These are phyloP conservation scores for Astrocystis sublimbata DNA, from an alignment of 495 filamentous ascomycete species.

Conservation along the genomic window DNA sequence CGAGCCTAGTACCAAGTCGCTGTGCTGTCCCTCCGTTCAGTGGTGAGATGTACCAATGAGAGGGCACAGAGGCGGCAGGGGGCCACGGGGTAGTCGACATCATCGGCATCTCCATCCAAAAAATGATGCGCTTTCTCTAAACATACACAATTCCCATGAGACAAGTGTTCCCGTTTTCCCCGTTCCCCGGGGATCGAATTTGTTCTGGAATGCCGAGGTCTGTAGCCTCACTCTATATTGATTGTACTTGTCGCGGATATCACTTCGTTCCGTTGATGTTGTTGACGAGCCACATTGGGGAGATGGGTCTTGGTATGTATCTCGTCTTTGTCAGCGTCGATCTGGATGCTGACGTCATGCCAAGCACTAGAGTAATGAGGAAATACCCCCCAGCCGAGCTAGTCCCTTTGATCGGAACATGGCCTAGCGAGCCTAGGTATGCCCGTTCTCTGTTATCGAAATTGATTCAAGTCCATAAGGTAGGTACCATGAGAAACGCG, in stretches of 20 bases:
- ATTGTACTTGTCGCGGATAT: neutral
- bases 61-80: neutral
- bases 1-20: too few species aligned
- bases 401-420: too few species aligned
- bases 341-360: slow-evolving; percentile 1
- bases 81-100: neutral
- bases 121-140: slow-evolving; percentile 10
- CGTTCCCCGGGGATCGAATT: neutral
- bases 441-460: too few species aligned
- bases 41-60: slow-evolving; percentile 3
- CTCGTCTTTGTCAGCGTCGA: neutral
- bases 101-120: slow-evolving; percentile 16
- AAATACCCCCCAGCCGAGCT: too few species aligned
- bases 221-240: neutral
- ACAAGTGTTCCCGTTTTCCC: neutral
- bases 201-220: neutral
- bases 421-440: too few species aligned
- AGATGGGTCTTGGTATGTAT: neutral
- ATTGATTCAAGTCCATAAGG: too few species aligned
- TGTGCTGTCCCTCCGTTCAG: neutral
- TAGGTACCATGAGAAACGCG: too few species aligned
- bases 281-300: neutral
- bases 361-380: too few species aligned
- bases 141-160: slow-evolving; percentile 1
- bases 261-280: neutral